Evolutionary conservation across 2,329 filamentous ascomycete genomes (phyloP), one percentile per base, ranked within the genome.

Genomic region (Periglandula ipomoeae): DNA sequence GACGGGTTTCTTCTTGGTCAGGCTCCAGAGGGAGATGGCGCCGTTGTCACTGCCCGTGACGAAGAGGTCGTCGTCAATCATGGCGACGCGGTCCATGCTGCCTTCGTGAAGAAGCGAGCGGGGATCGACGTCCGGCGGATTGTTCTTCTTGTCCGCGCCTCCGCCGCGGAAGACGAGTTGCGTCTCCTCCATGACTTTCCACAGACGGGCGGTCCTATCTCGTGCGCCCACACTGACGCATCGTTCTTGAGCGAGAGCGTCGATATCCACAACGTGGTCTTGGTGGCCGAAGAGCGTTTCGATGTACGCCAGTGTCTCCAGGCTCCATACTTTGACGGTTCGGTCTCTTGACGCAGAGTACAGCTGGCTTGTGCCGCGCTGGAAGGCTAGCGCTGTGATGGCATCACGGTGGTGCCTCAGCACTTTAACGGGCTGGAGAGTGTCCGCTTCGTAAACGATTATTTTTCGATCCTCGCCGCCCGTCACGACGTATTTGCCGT

Each of bases 201-300:
- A 98, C 57, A 95, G 70, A 50, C 93, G 78, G 35, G 91, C 93
- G 2, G 90, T 96, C 50, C 91, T 83, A 65, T 98, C 93, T 55
- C 93, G 78, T 5, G 89, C 85, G 48, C 93, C 93, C 17, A 95
- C 93, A 53, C 85, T 93, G 51, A 97, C 77, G 63, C 93, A 96
- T 44, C 89, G 84, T 66, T 97, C 93, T 57, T 89, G 82, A 2
- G 85, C 83, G 53, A 95, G 76, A 20, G 88, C 85, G 54, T 87
- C 86, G 48, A 98, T 80, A 60, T 89, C 87, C 34, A 91, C 76
- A 5, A 97, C 86, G 55, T 87, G 78, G 63, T 97, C 91, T 63
- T 96, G 91, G 68, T 98, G 93, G 40, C 93, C 93, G 62, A 96
- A 97, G 0, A 98, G 75, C 0, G 91, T 97, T 67, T 98, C 93